These are phyloP conservation scores for Mycoemilia scoparia DNA, from an alignment of 192 early-diverging fungal genomes.

Conservation along the genomic window DNA sequence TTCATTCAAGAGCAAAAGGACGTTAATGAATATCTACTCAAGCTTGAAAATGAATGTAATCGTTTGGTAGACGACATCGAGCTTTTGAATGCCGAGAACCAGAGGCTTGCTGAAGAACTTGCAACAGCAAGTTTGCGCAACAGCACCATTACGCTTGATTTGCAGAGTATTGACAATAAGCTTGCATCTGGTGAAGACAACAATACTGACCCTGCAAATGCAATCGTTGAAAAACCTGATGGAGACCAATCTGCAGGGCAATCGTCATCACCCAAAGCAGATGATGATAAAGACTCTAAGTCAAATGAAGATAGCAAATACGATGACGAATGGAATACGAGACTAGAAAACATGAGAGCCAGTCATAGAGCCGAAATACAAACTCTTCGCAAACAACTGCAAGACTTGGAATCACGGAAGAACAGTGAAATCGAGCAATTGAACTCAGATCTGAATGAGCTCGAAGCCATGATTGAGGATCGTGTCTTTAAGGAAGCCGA, in stretches of 20 bases:
- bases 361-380: slow-evolving; percentile 33
- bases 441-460: slow-evolving; percentile 42
- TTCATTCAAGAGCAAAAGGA: slow-evolving; percentile 6
- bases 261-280: not conserved
- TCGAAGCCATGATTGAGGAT: slow-evolving; percentile 53
- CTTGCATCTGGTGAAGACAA: slow-evolving; percentile 9
- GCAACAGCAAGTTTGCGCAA: slow-evolving; percentile 23
- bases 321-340: not conserved
- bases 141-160: slow-evolving; percentile 27
- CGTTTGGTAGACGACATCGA: slow-evolving; percentile 64
- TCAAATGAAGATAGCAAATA: slow-evolving; percentile 3
- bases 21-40: slow-evolving; percentile 25
- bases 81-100: slow-evolving; percentile 39
- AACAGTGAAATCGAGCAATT: slow-evolving; percentile 36
- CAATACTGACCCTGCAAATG: not conserved
- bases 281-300: slow-evolving; percentile 1
- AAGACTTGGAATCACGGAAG: slow-evolving; percentile 38
- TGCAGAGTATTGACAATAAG: slow-evolving; percentile 15
- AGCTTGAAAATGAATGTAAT: slow-evolving; percentile 51
- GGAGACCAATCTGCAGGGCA: not conserved
- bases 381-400: slow-evolving; percentile 27
- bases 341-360: slow-evolving; percentile 23
- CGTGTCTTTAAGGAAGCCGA: slow-evolving; percentile 57
- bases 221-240: slow-evolving; percentile 1
- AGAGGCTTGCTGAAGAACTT: slow-evolving; percentile 21